Conservation (phyloP, 495 filamentous ascomycete species). For the Hypoxylon trugodes region DNA sequence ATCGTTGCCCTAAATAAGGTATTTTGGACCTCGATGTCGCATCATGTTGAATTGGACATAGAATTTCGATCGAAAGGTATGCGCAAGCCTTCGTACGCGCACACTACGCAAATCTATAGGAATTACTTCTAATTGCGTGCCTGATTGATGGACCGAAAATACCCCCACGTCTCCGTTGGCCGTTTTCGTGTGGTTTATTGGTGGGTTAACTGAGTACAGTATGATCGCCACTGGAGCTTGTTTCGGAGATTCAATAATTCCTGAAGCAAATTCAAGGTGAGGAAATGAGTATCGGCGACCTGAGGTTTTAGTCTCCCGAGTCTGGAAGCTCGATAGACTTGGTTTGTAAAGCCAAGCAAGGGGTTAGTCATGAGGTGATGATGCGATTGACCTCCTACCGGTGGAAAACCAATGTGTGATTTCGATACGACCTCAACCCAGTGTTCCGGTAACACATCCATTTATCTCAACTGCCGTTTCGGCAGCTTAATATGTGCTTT, state of each 20-base stretch:
- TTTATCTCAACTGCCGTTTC: constrained; percentile 9
- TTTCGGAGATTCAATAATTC: constrained; percentile 9
- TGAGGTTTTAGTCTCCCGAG: neutral
- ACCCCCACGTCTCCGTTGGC: neutral
- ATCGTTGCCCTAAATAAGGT: neutral
- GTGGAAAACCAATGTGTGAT: neutral
- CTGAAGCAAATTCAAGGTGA: neutral
- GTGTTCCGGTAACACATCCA: neutral
- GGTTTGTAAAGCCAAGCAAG: neutral
- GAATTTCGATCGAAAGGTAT: too few relatives aligned
- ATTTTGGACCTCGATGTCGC: neutral
- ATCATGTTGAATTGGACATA: neutral
- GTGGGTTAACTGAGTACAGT: neutral
- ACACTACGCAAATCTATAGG: too few relatives aligned
- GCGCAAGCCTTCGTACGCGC: too few relatives aligned
- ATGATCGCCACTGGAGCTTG: neutral
- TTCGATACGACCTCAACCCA: constrained; percentile 1
- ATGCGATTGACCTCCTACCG: neutral
- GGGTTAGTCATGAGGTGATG: constrained; percentile 2
- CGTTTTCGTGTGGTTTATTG: neutral
- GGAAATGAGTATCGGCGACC: constrained; percentile 9
- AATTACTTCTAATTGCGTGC: too few relatives aligned
- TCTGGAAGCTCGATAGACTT: constrained; percentile 15
- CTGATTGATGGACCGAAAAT: too few relatives aligned
- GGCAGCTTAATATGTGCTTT: constrained; percentile 6